These are phyloP conservation scores for Penicillium odoratum DNA, from an alignment of 495 filamentous ascomycete species.

Conservation along the genomic window DNA sequence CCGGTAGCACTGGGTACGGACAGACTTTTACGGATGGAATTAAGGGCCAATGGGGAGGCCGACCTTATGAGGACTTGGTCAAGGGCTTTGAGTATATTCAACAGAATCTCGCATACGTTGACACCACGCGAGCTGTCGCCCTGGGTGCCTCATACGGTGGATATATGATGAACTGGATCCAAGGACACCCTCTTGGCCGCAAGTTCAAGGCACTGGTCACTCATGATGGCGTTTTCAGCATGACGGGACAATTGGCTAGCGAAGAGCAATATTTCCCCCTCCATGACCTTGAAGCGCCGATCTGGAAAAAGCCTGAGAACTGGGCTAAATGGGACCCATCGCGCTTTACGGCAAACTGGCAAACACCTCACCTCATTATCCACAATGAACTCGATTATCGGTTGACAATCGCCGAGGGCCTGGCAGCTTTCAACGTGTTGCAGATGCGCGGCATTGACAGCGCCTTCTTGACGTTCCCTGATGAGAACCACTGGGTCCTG, in stretches of 20 bases:
- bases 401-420: constrained; percentile 76
- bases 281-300: constrained; percentile 76
- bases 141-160: constrained; percentile 86
- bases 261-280: constrained; percentile 91
- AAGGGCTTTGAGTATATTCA: constrained; percentile 77
- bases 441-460: constrained; percentile 60
- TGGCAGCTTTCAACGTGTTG: constrained; percentile 86
- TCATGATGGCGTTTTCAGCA: constrained; percentile 88
- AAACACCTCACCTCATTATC: constrained; percentile 84
- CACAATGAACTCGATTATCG: constrained; percentile 93
- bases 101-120: constrained; percentile 69
- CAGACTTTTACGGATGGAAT: constrained; percentile 79
- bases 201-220: constrained; percentile 89
- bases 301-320: constrained; percentile 70
- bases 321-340: constrained; percentile 87
- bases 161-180: constrained; percentile 74
- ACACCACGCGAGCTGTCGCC: constrained; percentile 74
- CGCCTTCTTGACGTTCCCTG: constrained; percentile 74
- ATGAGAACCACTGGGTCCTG: constrained; percentile 85
- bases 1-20: constrained; percentile 83
- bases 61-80: constrained; percentile 78
- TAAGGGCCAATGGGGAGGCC: constrained; percentile 72
- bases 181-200: constrained; percentile 55
- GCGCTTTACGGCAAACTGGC: constrained; percentile 67
- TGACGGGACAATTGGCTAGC: constrained; percentile 67